Conservation (phyloP, 176 grass and related monocot species). For the Pharus latifolius region DNA sequence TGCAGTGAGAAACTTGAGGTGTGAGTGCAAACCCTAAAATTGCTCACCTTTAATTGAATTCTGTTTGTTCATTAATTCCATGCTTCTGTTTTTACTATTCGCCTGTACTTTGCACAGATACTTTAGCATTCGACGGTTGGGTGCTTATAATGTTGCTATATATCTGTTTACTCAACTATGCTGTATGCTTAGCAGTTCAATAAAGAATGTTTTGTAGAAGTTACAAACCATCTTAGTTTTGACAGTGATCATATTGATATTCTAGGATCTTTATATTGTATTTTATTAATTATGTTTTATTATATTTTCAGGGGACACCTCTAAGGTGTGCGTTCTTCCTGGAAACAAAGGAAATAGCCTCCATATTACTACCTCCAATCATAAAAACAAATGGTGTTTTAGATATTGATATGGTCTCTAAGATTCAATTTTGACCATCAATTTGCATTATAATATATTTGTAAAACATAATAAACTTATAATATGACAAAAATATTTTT, state of each 20-base stretch:
- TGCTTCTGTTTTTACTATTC: conserved; percentile 2
- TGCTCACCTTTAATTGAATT: background rate
- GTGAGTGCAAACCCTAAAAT: background rate
- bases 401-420: no score
- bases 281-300: background rate
- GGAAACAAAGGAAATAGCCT: background rate
- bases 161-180: background rate
- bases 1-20: background rate
- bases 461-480: no score
- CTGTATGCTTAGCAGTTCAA: background rate
- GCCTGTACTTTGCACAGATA: conserved; percentile 1
- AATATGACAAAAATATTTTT: no score
- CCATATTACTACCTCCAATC: no score
- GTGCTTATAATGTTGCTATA: conserved; percentile 2
- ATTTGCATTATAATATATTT: no score
- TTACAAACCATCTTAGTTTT: background rate
- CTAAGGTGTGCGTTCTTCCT: background rate
- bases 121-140: background rate
- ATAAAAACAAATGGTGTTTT: no score
- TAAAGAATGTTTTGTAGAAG: background rate
- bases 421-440: no score
- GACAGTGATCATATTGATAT: background rate
- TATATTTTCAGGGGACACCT: background rate
- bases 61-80: background rate
- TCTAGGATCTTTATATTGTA: background rate